A percentile compares a stretch with the other conserved stretches of the same genome.
Conservation (phyloP, 495 filamentous ascomycete genomes). For the Penicillium cosmopolitanum region DNA sequence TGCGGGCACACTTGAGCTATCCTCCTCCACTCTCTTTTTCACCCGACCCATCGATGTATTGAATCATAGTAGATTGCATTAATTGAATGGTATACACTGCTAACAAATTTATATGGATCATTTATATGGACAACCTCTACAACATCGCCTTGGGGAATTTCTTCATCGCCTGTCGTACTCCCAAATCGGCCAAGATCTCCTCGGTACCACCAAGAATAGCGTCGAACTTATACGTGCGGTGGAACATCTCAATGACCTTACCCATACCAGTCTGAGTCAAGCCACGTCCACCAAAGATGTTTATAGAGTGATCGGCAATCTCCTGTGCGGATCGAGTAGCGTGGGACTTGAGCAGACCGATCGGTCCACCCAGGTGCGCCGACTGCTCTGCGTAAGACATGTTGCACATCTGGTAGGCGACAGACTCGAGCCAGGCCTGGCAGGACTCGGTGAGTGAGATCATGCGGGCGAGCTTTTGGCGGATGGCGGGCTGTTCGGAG, state of each 20-base stretch:
- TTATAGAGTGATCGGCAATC: conserved; percentile 78
- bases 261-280: conserved; percentile 86
- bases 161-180: conserved; percentile 81
- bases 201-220: conserved; percentile 84
- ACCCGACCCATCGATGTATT: neutral
- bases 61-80: neutral
- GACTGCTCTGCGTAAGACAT: conserved; percentile 81
- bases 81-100: conserved; percentile 2
- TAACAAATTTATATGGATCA: neutral
- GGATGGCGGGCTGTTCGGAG: conserved; percentile 82
- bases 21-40: neutral
- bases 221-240: conserved; percentile 87
- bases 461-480: conserved; percentile 88
- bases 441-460: conserved; percentile 79
- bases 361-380: conserved; percentile 76
- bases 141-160: conserved; percentile 83
- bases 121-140: conserved; percentile 36
- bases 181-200: conserved; percentile 81
- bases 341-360: conserved; percentile 81
- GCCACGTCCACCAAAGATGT: conserved; percentile 85
- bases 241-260: conserved; percentile 76
- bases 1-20: neutral
- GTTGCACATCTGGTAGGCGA: conserved; percentile 86
- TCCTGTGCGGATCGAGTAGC: conserved; percentile 77
- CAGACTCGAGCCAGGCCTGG: conserved; percentile 83